Evolutionary conservation across 345 rosid species (phyloP), one percentile per base, ranked within the genome.

Genomic region (Diplotaxis tenuifolia): DNA sequence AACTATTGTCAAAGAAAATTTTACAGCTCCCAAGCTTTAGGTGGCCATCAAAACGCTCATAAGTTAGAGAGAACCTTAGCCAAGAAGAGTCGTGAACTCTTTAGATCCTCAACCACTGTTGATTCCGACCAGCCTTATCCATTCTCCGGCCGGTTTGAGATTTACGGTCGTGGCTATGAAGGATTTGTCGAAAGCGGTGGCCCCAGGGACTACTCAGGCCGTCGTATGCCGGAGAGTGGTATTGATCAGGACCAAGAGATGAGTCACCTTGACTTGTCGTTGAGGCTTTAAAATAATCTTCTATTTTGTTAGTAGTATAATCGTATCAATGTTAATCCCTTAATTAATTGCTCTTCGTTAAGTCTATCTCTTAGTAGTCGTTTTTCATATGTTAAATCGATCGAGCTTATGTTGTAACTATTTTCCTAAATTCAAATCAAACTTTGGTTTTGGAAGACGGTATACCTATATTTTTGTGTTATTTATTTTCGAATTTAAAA

Each of bases 21-120:
- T 66, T 86, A 88, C 18, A 95, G 99, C 74, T 95, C 99, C 31
- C 99, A 95, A 78, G 98, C 99, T n/a, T 94, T 95, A 23, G 99
- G 99, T 3, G 96, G 99, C 2, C 99, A 95, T 78, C 99, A 95
- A 80, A 95, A 95, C 78, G 99, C 98, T 21, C 99, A 92, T 76
- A 95, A 90, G 82, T 89, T 92, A 19, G 99, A 92, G 65, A 81
- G 97, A 74, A 95, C 96, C 12, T 79, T 95, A 9, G 96, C 99
- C 66, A 95, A 90, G 84, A 95, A 92, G 79, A 86, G 88, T 72
- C 80, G 88, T 20, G 95, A 88, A 77, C 74, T 82, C 40, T 74
- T 63, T 10, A 75, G 55, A 38, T 66, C 67, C 4, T 64, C 73
- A 58, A 57, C 78, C 9, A 47, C 71, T 27, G 52, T 59, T 64